Evolutionary conservation across 306 rosid species (phyloP).

Genomic region (Glycine latifolia): DNA sequence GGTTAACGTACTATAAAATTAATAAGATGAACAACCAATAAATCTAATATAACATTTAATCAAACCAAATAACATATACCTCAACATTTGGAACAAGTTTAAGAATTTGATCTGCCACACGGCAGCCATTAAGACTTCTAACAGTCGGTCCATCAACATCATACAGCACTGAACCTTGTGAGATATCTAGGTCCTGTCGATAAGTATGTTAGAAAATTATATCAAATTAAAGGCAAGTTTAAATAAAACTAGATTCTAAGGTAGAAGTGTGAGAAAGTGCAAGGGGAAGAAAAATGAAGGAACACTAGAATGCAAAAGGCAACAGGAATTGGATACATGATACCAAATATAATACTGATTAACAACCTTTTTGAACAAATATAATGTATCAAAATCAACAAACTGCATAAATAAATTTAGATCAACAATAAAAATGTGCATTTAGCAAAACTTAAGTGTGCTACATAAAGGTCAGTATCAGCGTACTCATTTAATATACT

Average conservation of each 20-base stretch:
- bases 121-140: constrained; percentile 95
- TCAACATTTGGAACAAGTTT: constrained; percentile 92
- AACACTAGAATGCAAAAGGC: constrained; percentile 24
- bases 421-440: constrained; percentile 34
- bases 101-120: constrained; percentile 98
- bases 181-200: constrained; percentile 87
- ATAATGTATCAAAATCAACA: constrained; percentile 36
- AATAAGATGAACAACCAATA: constrained; percentile 40
- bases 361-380: constrained; percentile 1
- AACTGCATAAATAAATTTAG: constrained; percentile 27
- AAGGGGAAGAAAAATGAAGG: constrained; percentile 25
- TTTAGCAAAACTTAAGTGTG: constrained; percentile 11
- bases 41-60: constrained; percentile 38
- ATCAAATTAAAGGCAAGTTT: constrained; percentile 38
- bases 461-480: constrained; percentile 15
- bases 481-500: constrained; percentile 14
- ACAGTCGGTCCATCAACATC: constrained; percentile 91
- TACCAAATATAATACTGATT: constrained; percentile 6
- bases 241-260: constrained; percentile 27
- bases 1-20: constrained; percentile 47
- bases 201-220: constrained; percentile 43
- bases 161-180: constrained; percentile 70
- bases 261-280: constrained; percentile 7
- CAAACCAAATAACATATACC: constrained; percentile 54
- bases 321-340: constrained; percentile 7